Evolutionary conservation across 768 basidiomycete species (phyloP).

Genomic region (Rhodosporidiobolus odoratus): DNA sequence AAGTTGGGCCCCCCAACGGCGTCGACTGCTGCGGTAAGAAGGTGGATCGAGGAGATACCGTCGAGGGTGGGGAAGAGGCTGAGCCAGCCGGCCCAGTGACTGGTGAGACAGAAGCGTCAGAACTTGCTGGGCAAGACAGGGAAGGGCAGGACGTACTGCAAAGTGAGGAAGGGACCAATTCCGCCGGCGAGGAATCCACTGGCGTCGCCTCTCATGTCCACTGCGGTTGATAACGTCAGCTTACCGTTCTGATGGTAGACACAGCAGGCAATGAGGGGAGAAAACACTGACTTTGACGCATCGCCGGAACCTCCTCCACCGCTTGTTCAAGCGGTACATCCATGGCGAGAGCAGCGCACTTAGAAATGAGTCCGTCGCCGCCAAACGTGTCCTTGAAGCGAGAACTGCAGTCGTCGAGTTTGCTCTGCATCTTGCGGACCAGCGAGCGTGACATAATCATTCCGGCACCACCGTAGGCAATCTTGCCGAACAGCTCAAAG

Average conservation of each 20-base stretch:
- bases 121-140: neutral
- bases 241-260: neutral
- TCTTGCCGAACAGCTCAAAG: conserved; percentile 22
- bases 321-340: conserved; percentile 13
- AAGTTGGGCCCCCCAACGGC: conserved; percentile 34
- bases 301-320: conserved; percentile 19
- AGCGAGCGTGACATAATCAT: conserved; percentile 19
- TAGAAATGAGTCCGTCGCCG: conserved; percentile 29
- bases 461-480: conserved; percentile 28
- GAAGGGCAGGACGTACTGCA: conserved; percentile 8
- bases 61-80: conserved; percentile 20
- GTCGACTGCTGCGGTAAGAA: conserved; percentile 10
- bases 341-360: conserved; percentile 23
- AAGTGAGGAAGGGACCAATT: conserved; percentile 11
- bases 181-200: conserved; percentile 25
- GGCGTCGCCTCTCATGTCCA: conserved; percentile 31
- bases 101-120: neutral
- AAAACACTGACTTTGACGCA: conserved; percentile 20
- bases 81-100: conserved; percentile 38
- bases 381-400: conserved; percentile 19
- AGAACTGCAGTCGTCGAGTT: conserved; percentile 18
- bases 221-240: neutral
- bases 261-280: neutral
- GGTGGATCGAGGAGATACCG: conserved; percentile 1
- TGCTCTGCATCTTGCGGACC: conserved; percentile 30